Percentiles rank a stretch among this genome's conserved stretches.
Conservation (phyloP, 306 rosid genomes). For the Rosa lucieae region DNA sequence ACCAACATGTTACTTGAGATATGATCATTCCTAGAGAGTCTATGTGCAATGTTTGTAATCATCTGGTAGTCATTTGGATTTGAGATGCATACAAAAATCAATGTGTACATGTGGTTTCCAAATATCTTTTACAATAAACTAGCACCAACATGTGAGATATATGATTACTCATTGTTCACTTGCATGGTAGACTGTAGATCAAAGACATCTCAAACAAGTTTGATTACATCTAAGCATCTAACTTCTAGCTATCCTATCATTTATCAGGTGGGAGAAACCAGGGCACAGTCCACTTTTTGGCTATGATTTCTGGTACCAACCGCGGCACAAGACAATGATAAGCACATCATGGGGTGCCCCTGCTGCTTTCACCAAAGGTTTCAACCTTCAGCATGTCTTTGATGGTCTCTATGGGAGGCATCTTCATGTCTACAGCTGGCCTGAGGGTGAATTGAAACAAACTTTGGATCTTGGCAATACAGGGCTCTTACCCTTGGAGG, state of each 20-base stretch:
- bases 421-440: conserved; percentile 90
- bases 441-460: conserved; percentile 91
- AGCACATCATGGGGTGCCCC: conserved; percentile 99
- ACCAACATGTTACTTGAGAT: not conserved
- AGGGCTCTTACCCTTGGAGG: conserved; percentile 90
- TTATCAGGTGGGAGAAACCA: conserved; percentile 89
- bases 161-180: not conserved
- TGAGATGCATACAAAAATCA: not conserved
- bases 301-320: conserved; percentile 98
- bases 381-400: conserved; percentile 67
- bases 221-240: conserved; percentile 3
- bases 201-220: not conserved
- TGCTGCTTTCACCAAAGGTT: conserved; percentile 77
- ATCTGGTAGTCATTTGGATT: not conserved
- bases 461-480: conserved; percentile 83
- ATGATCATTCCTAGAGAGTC: not conserved
- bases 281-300: conserved; percentile 90
- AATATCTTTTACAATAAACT: not conserved
- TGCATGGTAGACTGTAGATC: not conserved
- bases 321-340: conserved; percentile 84
- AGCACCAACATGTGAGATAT: not conserved
- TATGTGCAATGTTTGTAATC: not conserved
- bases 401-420: conserved; percentile 87
- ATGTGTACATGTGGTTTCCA: not conserved
- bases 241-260: conserved; percentile 4